phyloP scores from a whole-genome alignment of 2,329 filamentous ascomycete genomes.

The Thelonectria olida region DNA sequence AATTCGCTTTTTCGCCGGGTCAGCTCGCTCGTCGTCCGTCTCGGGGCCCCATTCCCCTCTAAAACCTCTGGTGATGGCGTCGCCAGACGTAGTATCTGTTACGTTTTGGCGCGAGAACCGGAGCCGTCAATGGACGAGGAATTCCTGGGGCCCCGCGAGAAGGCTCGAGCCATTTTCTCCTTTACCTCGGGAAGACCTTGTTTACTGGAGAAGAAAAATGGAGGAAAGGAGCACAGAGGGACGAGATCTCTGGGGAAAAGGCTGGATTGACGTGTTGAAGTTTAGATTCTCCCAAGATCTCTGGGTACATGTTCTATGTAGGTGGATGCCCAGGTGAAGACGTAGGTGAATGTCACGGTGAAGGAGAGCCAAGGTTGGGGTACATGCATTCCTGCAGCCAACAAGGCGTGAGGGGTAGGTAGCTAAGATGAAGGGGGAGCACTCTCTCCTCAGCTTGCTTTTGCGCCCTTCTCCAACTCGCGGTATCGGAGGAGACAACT shows the following conservation, averaged over 20 bases:
- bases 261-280: background rate
- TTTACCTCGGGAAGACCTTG: constrained; percentile 21
- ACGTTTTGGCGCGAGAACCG: constrained; percentile 32
- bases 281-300: constrained; percentile 13
- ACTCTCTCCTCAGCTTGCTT: background rate
- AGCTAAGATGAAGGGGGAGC: background rate
- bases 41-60: background rate
- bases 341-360: constrained; percentile 21
- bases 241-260: constrained; percentile 22
- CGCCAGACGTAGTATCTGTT: constrained; percentile 34
- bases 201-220: constrained; percentile 33
- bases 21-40: background rate
- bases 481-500: constrained; percentile 13
- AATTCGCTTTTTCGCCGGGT: background rate
- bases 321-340: constrained; percentile 17
- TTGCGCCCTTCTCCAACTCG: constrained; percentile 8
- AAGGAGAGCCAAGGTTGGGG: background rate
- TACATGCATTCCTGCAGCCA: background rate
- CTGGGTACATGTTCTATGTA: background rate
- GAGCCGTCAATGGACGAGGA: constrained; percentile 8
- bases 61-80: constrained; percentile 15
- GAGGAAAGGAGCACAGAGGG: constrained; percentile 15
- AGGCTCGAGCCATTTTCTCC: constrained; percentile 9
- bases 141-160: constrained; percentile 39
- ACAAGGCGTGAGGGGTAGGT: constrained; percentile 3